Evolutionary conservation across 2,329 filamentous ascomycete genomes (phyloP).

Genomic region (Escovopsis sp.): DNA sequence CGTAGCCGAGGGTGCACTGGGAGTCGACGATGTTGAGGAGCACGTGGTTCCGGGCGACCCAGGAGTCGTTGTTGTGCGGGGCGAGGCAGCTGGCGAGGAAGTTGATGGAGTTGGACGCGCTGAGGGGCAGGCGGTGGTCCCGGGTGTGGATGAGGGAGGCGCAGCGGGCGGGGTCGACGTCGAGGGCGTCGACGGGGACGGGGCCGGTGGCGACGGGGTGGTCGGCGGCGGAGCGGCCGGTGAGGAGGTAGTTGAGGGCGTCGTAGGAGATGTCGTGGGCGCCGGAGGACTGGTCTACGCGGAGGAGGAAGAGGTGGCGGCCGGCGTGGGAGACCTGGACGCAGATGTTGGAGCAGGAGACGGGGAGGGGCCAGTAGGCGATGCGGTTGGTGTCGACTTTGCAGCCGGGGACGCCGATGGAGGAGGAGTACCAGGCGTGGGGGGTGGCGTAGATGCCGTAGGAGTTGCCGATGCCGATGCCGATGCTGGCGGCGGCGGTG

Average conservation of each 20-base stretch:
- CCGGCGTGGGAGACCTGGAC: slow-evolving; percentile 33
- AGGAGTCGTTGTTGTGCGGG: slow-evolving; percentile 18
- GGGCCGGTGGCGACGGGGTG: slow-evolving; percentile 32
- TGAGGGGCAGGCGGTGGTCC: slow-evolving; percentile 23
- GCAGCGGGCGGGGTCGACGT: slow-evolving; percentile 30
- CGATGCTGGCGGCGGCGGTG: slow-evolving; percentile 1
- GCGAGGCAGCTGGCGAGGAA: slow-evolving; percentile 31
- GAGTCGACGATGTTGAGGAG: slow-evolving; percentile 37
- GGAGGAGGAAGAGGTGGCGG: slow-evolving; percentile 41
- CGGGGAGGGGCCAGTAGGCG: slow-evolving; percentile 42
- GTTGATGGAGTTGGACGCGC: slow-evolving; percentile 37
- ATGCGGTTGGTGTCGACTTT: slow-evolving; percentile 44
- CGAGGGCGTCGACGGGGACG: slow-evolving; percentile 30
- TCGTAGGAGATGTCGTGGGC: slow-evolving; percentile 46
- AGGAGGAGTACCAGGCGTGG: slow-evolving; percentile 42
- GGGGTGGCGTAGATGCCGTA: slow-evolving; percentile 27
- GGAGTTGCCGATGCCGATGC: neutral
- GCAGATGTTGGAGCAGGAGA: slow-evolving; percentile 42
- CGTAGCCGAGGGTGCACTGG: slow-evolving; percentile 28
- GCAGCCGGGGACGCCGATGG: slow-evolving; percentile 44
- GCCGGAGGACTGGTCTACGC: slow-evolving; percentile 40
- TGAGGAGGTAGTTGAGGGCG: slow-evolving; percentile 45
- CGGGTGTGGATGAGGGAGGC: slow-evolving; percentile 29
- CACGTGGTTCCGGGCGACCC: slow-evolving; percentile 32
- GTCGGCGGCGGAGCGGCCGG: slow-evolving; percentile 28